phyloP scores from a whole-genome alignment of 73 alveolate genomes.

The Paramecium bursaria region DNA sequence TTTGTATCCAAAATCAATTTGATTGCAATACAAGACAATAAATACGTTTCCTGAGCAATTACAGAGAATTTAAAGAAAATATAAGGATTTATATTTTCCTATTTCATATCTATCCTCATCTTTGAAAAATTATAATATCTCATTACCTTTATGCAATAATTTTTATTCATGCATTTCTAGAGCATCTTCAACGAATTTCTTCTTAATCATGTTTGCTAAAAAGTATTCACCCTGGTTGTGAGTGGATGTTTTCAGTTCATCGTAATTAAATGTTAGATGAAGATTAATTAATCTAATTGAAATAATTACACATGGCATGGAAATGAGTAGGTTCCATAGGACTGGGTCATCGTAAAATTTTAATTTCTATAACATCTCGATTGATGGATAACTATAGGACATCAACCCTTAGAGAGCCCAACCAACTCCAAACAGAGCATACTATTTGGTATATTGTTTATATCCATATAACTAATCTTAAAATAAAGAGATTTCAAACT shows the following conservation, averaged over 20 bases:
- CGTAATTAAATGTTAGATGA: slow-evolving; percentile 53
- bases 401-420: slow-evolving; percentile 46
- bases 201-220: slow-evolving; percentile 48
- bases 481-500: background rate
- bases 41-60: slow-evolving; percentile 4
- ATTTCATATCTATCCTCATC: slow-evolving; percentile 12
- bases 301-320: slow-evolving; percentile 28
- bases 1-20: slow-evolving; percentile 5
- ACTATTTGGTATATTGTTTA: background rate
- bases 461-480: background rate
- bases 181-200: slow-evolving; percentile 15
- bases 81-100: slow-evolving; percentile 9
- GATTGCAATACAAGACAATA: background rate
- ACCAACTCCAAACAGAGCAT: slow-evolving; percentile 43
- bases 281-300: slow-evolving; percentile 49
- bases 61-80: slow-evolving; percentile 2
- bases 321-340: slow-evolving; percentile 40
- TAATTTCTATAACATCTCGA: slow-evolving; percentile 30
- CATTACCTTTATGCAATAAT: background rate
- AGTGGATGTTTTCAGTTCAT: slow-evolving; percentile 26
- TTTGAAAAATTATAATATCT: background rate
- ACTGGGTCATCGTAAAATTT: slow-evolving; percentile 54
- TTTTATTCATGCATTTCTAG: slow-evolving; percentile 40
- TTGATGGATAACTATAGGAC: slow-evolving; percentile 39
- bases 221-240: slow-evolving; percentile 35